Base-by-base conservation (phyloP, 306 rosid species). In the Trifolium pratense region DNA sequence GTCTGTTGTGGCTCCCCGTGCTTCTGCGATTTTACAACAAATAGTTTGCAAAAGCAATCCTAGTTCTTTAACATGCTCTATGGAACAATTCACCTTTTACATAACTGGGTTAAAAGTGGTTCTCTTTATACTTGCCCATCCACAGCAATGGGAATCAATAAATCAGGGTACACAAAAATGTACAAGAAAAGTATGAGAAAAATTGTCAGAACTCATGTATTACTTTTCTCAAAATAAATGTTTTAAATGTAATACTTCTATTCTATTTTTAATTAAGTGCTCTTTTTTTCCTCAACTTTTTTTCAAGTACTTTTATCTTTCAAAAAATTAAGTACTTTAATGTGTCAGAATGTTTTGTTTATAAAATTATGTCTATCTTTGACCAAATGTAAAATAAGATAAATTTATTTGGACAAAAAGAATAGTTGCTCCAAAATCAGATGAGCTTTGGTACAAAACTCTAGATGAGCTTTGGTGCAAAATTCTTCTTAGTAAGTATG, bases 21-120 rank as follows among this genome's bases (percentile, higher is more conserved):
- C 51, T 45, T 45, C n/a, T 4, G 5, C 5, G 51, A 12, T 45
- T 45, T 18, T 34, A 7, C 52, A 45, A 45, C 17, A 3, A 14
- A 61, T 6, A 36, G 20, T 59, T 68, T 68, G 52, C 63, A 76
- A 65, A 34, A 34, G 9, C 29, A 9, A 25, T 36, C 21, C 52
- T 40, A 64, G 40, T 39, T 39, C 11, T 72, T 66, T 29, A 40
- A 37, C 15, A 20, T 29, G 34, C 17, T 26, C 17, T 5, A 14
- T 21, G 63, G 63, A 13, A 20, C 31, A 45, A 8, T 17, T 43
- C 39, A 42, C 51, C 13, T 40, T 53, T 75, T 75, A 55, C 40
- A 10, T 23, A 8, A n/a, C 5, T 16, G 14, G 12, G 7, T 0
- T 42, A 10, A 16, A 53, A 17, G 7, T 39, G 20, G 29, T 42